A percentile compares a stretch with the other conserved stretches of the same genome.
Conservation (phyloP, 768 basidiomycete genomes). For the Serpula lacrymans region DNA sequence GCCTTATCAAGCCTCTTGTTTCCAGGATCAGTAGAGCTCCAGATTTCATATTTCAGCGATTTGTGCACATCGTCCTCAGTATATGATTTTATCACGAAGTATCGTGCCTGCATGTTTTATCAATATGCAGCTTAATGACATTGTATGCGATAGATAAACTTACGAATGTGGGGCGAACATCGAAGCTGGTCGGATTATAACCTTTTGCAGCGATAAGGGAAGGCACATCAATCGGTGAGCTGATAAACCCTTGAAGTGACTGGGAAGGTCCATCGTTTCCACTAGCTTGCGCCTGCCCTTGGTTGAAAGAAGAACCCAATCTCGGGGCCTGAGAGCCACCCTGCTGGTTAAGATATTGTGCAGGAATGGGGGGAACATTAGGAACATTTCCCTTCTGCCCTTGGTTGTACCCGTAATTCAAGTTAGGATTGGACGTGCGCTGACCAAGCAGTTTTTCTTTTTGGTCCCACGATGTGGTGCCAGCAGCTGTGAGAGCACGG, state of each 20-base stretch:
- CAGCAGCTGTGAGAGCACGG: constrained; percentile 33
- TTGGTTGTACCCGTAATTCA: constrained; percentile 57
- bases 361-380: constrained; percentile 69
- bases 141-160: constrained; percentile 25
- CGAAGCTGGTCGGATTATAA: constrained; percentile 86
- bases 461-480: constrained; percentile 56
- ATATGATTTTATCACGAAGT: constrained; percentile 98
- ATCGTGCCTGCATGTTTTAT: constrained; percentile 63
- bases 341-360: constrained; percentile 67
- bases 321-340: constrained; percentile 30
- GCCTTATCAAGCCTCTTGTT: constrained; percentile 98
- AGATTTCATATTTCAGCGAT: constrained; percentile 95
- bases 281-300: constrained; percentile 23
- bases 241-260: constrained; percentile 44
- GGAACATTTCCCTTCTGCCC: constrained; percentile 44
- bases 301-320: constrained; percentile 35
- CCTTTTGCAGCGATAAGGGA: constrained; percentile 84
- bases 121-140: constrained; percentile 1
- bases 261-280: constrained; percentile 30
- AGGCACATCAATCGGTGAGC: constrained; percentile 79
- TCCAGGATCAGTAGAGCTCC: constrained; percentile 95
- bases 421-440: constrained; percentile 65
- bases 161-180: constrained; percentile 75
- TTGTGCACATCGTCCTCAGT: constrained; percentile 99
- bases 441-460: constrained; percentile 55